Percentiles rank a stretch among this genome's conserved stretches.
These are phyloP conservation scores for Cyberlindnera saturnus DNA, from an alignment of 805 yeast species.

Conservation along the genomic window DNA sequence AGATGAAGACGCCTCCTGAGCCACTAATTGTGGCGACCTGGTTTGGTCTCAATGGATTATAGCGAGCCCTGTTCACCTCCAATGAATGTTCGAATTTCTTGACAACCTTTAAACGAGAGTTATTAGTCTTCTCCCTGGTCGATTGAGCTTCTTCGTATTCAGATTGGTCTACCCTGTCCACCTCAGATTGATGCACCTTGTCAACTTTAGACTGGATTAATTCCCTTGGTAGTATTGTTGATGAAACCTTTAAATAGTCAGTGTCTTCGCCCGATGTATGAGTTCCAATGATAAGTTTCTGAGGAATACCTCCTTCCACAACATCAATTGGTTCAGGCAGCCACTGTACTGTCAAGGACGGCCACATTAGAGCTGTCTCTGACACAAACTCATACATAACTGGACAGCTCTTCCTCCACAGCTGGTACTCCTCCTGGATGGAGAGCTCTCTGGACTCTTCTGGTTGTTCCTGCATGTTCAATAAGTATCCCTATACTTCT, in stretches of 20 bases:
- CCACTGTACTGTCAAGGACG: slow-evolving; percentile 77
- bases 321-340: slow-evolving; percentile 37
- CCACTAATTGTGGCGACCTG: slow-evolving; percentile 66
- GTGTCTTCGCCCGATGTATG: slow-evolving; percentile 67
- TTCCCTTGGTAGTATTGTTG: slow-evolving; percentile 51
- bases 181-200: slow-evolving; percentile 18
- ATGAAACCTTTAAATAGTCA: slow-evolving; percentile 60
- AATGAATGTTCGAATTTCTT: slow-evolving; percentile 53
- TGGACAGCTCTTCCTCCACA: slow-evolving; percentile 79
- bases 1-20: slow-evolving; percentile 52
- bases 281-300: slow-evolving; percentile 60
- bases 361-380: slow-evolving; percentile 79
- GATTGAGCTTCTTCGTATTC: slow-evolving; percentile 1
- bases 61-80: slow-evolving; percentile 73
- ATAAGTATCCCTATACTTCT: background rate
- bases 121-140: slow-evolving; percentile 23
- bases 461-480: slow-evolving; percentile 14
- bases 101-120: slow-evolving; percentile 52
- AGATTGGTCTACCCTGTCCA: slow-evolving; percentile 17
- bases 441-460: slow-evolving; percentile 22
- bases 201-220: slow-evolving; percentile 21
- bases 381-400: slow-evolving; percentile 79
- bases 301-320: slow-evolving; percentile 29
- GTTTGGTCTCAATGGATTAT: slow-evolving; percentile 54
- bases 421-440: slow-evolving; percentile 53